These are phyloP conservation scores for Dactylonectria estremocensis DNA, from an alignment of 2,329 filamentous ascomycete genomes.

Conservation along the genomic window DNA sequence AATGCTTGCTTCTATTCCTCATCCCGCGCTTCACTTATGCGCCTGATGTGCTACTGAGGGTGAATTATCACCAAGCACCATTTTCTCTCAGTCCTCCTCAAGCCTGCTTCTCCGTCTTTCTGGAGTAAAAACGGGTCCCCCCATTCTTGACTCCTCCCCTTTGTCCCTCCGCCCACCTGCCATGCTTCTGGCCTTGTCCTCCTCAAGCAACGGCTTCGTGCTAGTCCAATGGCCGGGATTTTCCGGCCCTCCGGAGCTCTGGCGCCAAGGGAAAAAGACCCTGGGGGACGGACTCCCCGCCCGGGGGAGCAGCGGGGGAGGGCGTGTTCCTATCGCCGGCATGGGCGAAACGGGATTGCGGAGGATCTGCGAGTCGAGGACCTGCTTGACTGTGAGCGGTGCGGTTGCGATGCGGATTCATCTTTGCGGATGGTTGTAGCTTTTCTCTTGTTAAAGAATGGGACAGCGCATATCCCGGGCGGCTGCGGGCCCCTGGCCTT, in stretches of 20 bases:
- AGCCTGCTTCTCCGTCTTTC: background rate
- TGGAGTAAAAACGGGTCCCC: too few species aligned
- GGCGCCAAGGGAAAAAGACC: constrained; percentile 6
- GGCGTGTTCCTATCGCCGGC: constrained; percentile 23
- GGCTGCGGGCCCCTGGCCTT: background rate
- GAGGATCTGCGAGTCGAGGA: background rate
- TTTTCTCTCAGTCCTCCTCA: background rate
- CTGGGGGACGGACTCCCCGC: constrained; percentile 18
- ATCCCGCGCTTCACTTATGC: constrained; percentile 2
- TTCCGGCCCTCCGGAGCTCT: constrained; percentile 33
- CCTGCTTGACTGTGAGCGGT: constrained; percentile 3
- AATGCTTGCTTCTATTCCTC: background rate
- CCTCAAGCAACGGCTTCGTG: background rate
- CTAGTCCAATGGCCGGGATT: constrained; percentile 29
- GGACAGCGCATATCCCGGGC: background rate
- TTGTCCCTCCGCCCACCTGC: background rate
- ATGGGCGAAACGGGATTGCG: background rate
- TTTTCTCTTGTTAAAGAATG: background rate
- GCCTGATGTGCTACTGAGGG: background rate
- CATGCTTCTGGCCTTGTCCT: background rate
- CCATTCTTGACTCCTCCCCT: background rate
- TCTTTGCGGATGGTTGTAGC: background rate
- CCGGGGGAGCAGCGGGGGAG: constrained; percentile 5
- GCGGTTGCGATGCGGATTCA: constrained; percentile 4
- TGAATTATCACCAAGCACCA: background rate